Evolutionary conservation across 2,329 filamentous ascomycete genomes (phyloP).

Genomic region (Ascomycota sp.): DNA sequence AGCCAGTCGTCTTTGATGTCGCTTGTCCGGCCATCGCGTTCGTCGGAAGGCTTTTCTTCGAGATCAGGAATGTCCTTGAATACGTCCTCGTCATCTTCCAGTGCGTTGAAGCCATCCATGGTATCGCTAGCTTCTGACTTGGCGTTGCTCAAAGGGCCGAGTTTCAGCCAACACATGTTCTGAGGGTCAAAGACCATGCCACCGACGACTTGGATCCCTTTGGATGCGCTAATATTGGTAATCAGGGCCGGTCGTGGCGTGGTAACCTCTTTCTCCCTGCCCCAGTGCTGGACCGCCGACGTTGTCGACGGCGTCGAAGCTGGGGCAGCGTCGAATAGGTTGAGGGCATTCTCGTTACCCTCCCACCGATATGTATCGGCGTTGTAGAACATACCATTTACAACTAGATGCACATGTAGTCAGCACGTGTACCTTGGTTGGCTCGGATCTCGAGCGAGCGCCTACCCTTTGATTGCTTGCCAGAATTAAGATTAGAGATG

Average conservation of each 20-base stretch:
- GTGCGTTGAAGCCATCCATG: constrained; percentile 41
- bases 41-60: constrained; percentile 40
- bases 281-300: constrained; percentile 15
- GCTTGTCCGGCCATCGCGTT: constrained; percentile 28
- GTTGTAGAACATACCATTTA: constrained; percentile 95
- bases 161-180: constrained; percentile 93
- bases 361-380: constrained; percentile 75
- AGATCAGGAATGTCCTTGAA: constrained; percentile 91
- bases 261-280: constrained; percentile 32
- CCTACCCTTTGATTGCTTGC: constrained; percentile 63
- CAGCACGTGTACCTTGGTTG: neutral
- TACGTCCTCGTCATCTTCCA: constrained; percentile 76
- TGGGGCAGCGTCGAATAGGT: constrained; percentile 48
- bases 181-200: constrained; percentile 96
- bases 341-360: constrained; percentile 73
- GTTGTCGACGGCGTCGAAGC: constrained; percentile 28
- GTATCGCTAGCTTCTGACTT: constrained; percentile 30
- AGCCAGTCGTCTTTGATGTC: constrained; percentile 57
- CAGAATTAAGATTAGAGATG: constrained; percentile 59
- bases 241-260: constrained; percentile 61
- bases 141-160: constrained; percentile 27
- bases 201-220: constrained; percentile 82
- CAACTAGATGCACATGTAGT: constrained; percentile 24
- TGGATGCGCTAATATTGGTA: constrained; percentile 63
- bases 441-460: constrained; percentile 4